Base-by-base conservation (phyloP, 169 alveolate genomes). In the Eimeria acervulina region DNA sequence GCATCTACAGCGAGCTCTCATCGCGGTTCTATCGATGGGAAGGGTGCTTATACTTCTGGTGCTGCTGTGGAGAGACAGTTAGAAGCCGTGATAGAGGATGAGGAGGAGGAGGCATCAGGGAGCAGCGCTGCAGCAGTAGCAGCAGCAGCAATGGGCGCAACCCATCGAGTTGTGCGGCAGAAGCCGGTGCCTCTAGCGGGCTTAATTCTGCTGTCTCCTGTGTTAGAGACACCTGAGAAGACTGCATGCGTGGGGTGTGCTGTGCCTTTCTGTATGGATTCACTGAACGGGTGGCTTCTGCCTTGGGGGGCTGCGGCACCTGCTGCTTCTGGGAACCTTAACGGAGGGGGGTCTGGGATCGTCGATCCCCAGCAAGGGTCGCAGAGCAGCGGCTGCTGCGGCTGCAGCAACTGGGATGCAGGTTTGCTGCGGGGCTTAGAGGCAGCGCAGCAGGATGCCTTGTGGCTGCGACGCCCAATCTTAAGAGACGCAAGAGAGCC, bases 111-210 rank as follows among this genome's bases (percentile, higher is more conserved):
- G 23, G 78, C 28, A 5, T n/a, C 12, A 19, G 76, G 15, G 28
- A 28, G 7, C 8, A 23, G 31, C 8, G 52, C 84, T 12, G 47
- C 84, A 28, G 84, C 36, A 38, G 89, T 63, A 4, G 63, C 89
- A 15, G 89, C 55, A 23, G 63, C 33, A 15, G 89, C 13, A 1
- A 38, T 44, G n/a, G 89, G 63, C 8, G 89, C 63, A 13, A 12
- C 28, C 31, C 66, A 78, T 59, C 89, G 89, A 1, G 66, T 78
- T 0, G 66, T 78, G 40, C 89, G 63, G 66, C 89, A 78, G 47
- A 78, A 78, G 40, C 89, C 89, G 12, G 89, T 78, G 68, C 89
- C 89, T 1, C 66, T 78, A 59, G 89, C 89, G 10, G 89, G 89
- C 15, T 6, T 78, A 4, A 31, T 78, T 31, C 89, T 78, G 2